Base-by-base conservation (phyloP, 2,329 filamentous ascomycete genomes). In the Penicillium sp. region DNA sequence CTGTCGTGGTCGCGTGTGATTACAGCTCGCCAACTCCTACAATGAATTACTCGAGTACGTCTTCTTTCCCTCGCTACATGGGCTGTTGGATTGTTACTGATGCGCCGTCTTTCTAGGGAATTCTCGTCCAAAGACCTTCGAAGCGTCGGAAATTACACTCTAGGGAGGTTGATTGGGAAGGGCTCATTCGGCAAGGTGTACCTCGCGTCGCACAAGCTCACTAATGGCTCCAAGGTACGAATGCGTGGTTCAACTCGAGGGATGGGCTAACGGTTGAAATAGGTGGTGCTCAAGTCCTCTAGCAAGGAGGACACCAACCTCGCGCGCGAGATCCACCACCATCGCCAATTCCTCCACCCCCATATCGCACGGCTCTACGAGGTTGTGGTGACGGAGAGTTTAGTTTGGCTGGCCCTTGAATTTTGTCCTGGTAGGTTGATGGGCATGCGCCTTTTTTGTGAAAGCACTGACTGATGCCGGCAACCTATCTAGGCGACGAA, bases 131-230 rank as follows among this genome's bases (percentile, higher is more conserved):
- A 88, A 70, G 92, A 99, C 60, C 84, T 99, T 61, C 87, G 88
- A 66, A 90, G 87, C 48, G 94, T 99, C 55, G 94, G 94, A 63
- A 97, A 96, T 76, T 99, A 99, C 74, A 87, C 86, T 31, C 82
- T 99, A 51, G 94, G 94, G 41, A 86, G 86, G 53, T 79, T 99
- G 52, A 96, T 99, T 69, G 94, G 94, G 61, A 99, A 97, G 70
- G 94, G 94, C 51, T 96, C 92, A 58, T 99, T 99, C 74, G 94
- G 94, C 65, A 97, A 96, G 76, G 94, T 99, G 66, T 99, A 99
- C 73, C 81, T 99, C 53, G 94, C 92, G 52, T 85, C 87, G 41
- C 94, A 99, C 74, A 97, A 96, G 74, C 90, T 99, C 72, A 97
- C 90, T 67, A 96, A 96, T 85, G 92, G 92, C 67, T 96, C 92